These are phyloP conservation scores for Kwoniella botswanensis DNA, from an alignment of 768 basidiomycete genomes.

Conservation along the genomic window DNA sequence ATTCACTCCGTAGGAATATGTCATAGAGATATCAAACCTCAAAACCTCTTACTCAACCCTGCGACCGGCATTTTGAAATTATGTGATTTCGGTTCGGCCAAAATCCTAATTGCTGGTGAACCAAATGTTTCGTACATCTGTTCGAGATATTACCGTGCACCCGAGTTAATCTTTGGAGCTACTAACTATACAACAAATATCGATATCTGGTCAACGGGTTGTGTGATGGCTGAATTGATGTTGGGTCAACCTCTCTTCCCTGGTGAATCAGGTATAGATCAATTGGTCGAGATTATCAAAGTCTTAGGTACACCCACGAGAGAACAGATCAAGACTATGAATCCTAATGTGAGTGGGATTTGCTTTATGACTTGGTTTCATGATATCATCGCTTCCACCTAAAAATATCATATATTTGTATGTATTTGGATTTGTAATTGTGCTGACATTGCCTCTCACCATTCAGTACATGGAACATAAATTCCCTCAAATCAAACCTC, in stretches of 20 bases:
- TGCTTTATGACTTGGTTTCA: too few relatives aligned
- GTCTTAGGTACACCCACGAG: slow-evolving; percentile 96
- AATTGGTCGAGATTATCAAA: slow-evolving; percentile 99
- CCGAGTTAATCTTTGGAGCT: slow-evolving; percentile 98
- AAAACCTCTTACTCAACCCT: slow-evolving; percentile 96
- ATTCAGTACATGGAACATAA: slow-evolving; percentile 98
- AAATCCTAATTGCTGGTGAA: slow-evolving; percentile 96
- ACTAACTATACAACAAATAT: slow-evolving; percentile 99
- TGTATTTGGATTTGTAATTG: background rate
- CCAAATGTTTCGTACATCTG: slow-evolving; percentile 99
- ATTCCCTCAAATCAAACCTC: slow-evolving; percentile 99
- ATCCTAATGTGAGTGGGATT: slow-evolving; percentile 72
- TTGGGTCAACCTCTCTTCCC: slow-evolving; percentile 98
- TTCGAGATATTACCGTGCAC: slow-evolving; percentile 98
- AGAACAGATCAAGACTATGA: slow-evolving; percentile 99
- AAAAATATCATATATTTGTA: background rate
- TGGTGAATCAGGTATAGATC: slow-evolving; percentile 94
- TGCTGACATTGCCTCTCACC: slow-evolving; percentile 3
- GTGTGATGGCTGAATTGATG: slow-evolving; percentile 99
- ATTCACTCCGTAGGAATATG: slow-evolving; percentile 99
- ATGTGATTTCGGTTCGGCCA: slow-evolving; percentile 98
- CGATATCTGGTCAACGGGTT: slow-evolving; percentile 99
- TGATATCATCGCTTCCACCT: background rate
- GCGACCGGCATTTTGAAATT: slow-evolving; percentile 95
- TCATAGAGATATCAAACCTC: slow-evolving; percentile 99